Evolutionary conservation across 2,329 filamentous ascomycete genomes (phyloP), one percentile per base, ranked within the genome.

Genomic region (Delphinella strobiligena): DNA sequence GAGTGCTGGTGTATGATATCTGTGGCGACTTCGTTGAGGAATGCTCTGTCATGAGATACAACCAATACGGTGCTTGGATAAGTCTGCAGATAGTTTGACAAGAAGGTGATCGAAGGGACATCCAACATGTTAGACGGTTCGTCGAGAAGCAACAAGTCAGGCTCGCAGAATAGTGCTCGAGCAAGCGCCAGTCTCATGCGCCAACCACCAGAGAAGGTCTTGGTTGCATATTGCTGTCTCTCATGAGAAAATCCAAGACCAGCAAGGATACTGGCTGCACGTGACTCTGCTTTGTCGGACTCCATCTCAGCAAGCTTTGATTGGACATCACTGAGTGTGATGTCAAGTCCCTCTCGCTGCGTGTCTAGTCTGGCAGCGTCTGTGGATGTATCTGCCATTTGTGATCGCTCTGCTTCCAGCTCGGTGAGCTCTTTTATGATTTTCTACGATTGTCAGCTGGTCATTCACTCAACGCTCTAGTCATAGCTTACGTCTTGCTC

Each of bases 71-170:
- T 96, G 62, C 86, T 94, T 30, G 89, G 89, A 58, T 98, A 98
- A 36, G 70, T 71, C 61, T 95, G 88, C 7, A 98, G 80, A 58
- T 98, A 98, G 55, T 88, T 89, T 35, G 89, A 83, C 59, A 98
- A 74, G 75, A 96, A 98, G 41, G 91, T 93, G 57, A 98, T 96
- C 17, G 91, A 96, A n/a, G 91, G 91, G 42, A 98, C 91, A 65
- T 96, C 91, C 85, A 98, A 87, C 89, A 96, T 96, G 78, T 96
- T 96, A 41, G 89, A 96, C 66, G 91, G 91, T 78, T 98, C 91
- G 69, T 98, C 91, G 51, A 98, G 86, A 60, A 98, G 74, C 44
- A 98, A 67, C 38, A 98, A 70, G 64, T 98, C 91, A 32, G 91
- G 91, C 61, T 98, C 91, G 67, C 91, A 98, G 70, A 98, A 98